Evolutionary conservation across 352 stramenopile genomes (phyloP).

Genomic region (Blastocystis sp.): DNA sequence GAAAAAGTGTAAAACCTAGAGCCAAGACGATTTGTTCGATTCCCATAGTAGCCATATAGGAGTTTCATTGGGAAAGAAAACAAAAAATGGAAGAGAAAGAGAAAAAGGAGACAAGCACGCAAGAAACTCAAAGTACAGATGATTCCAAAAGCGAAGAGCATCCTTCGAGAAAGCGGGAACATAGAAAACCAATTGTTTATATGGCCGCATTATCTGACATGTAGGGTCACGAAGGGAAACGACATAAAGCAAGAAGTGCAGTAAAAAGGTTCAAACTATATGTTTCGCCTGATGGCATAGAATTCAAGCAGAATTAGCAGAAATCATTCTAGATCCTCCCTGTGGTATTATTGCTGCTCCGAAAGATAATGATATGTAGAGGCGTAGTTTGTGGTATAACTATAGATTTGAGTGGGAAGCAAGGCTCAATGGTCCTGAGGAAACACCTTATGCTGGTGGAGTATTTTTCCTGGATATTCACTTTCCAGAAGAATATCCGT

Average conservation of each 20-base stretch:
- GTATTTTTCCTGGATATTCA: constrained; percentile 93
- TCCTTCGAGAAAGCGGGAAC: neutral
- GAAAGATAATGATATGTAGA: constrained; percentile 50
- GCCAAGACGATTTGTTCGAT: neutral
- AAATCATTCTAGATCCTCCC: constrained; percentile 43
- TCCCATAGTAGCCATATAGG: neutral
- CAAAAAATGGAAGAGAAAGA: constrained; percentile 15
- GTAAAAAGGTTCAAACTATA: neutral
- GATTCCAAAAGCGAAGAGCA: neutral
- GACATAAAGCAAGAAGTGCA: neutral
- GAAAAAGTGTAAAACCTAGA: neutral
- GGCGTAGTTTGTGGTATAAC: neutral
- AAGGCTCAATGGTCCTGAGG: constrained; percentile 83
- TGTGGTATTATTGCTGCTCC: constrained; percentile 51
- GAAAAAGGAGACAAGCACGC: neutral
- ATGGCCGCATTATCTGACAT: neutral
- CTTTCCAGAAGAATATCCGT: constrained; percentile 88
- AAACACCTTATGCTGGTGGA: constrained; percentile 87
- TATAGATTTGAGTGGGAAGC: constrained; percentile 79
- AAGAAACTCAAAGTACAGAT: neutral
- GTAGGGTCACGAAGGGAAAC: constrained; percentile 19
- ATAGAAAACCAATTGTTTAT: neutral
- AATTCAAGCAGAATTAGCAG: constrained; percentile 54
- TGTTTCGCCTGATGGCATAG: neutral
- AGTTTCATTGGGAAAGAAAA: neutral